Conservation (phyloP, 139 green algal genomes). For the Chlorella vulgaris region DNA sequence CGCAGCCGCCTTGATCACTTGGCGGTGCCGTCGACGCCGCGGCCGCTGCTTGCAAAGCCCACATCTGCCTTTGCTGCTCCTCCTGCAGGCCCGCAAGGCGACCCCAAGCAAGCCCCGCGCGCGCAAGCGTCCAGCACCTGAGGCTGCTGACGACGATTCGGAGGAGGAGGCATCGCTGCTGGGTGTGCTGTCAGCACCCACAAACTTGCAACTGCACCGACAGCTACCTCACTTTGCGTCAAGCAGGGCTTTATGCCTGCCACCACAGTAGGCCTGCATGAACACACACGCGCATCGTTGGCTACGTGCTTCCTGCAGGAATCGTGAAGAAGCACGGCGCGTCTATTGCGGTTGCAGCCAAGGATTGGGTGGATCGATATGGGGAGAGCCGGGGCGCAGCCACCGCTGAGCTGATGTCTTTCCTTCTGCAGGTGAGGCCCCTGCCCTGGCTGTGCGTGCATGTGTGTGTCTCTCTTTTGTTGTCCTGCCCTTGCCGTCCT, state of each 20-base stretch:
- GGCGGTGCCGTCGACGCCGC: neutral
- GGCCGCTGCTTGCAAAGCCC: neutral
- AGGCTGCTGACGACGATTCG: neutral
- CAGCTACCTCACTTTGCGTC: neutral
- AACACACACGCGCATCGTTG: neutral
- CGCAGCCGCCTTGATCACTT: neutral
- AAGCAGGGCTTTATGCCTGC: too few relatives aligned
- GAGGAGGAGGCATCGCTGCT: slow-evolving; percentile 18
- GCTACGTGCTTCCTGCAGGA: neutral
- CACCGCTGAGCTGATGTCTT: slow-evolving; percentile 66
- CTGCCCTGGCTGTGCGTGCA: neutral
- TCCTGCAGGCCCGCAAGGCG: neutral
- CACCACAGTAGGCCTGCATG: neutral
- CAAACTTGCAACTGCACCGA: neutral
- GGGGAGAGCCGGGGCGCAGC: slow-evolving; percentile 35
- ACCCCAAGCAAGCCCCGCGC: neutral
- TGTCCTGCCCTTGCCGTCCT: neutral
- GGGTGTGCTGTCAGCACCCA: neutral
- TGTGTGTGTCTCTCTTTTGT: neutral
- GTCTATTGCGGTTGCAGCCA: slow-evolving; percentile 33
- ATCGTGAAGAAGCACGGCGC: slow-evolving; percentile 28
- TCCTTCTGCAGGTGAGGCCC: slow-evolving; percentile 56
- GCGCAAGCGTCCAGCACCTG: slow-evolving; percentile 3
- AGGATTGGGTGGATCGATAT: slow-evolving; percentile 73
- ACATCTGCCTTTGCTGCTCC: neutral